phyloP scores from a whole-genome alignment of 331 rosid species.

The Cydonia oblonga region DNA sequence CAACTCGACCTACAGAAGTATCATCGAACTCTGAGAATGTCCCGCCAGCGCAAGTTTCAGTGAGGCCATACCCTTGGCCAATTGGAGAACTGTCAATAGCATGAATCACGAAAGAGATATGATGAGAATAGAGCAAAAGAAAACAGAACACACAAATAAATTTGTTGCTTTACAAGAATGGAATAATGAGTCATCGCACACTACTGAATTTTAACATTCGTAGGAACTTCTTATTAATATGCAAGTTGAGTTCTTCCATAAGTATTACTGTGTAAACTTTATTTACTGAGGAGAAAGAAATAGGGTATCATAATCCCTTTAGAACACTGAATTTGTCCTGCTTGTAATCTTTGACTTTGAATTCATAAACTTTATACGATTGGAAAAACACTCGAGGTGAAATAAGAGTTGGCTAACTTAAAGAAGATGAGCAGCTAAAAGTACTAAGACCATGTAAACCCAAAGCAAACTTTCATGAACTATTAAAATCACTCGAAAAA shows the following conservation, averaged over 20 bases:
- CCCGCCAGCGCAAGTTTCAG: constrained; percentile 94
- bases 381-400: neutral
- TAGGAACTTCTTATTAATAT: neutral
- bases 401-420: neutral
- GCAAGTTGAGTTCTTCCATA: neutral
- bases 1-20: constrained; percentile 84
- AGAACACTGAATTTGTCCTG: neutral
- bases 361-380: neutral
- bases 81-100: constrained; percentile 66
- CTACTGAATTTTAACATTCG: neutral
- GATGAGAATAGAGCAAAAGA: constrained; percentile 5
- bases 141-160: neutral
- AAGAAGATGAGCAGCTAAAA: neutral
- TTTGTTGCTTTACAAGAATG: neutral
- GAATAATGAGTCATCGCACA: neutral
- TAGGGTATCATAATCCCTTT: neutral
- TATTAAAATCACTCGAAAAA: neutral
- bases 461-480: neutral
- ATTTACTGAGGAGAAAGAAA: neutral
- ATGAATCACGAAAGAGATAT: neutral
- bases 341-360: neutral
- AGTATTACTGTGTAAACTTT: neutral
- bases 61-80: constrained; percentile 98
- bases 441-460: neutral
- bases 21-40: constrained; percentile 88